Evolutionary conservation across 2,329 filamentous ascomycete genomes (phyloP).

Genomic region (Talaromyces sp.): DNA sequence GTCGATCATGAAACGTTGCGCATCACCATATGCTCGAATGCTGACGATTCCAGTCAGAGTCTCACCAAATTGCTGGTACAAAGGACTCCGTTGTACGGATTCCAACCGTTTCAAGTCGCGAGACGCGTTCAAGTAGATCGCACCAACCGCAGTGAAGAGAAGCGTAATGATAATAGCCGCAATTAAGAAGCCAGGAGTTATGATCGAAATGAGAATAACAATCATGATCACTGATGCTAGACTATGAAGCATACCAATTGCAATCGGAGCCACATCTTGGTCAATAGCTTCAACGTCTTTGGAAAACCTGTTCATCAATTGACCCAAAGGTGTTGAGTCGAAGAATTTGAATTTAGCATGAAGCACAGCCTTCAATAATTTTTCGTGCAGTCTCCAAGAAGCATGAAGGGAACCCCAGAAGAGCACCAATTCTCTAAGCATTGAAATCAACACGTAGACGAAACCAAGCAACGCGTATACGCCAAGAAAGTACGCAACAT

Average conservation of each 20-base stretch:
- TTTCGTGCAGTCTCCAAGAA: conserved; percentile 76
- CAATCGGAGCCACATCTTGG: conserved; percentile 90
- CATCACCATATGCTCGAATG: conserved; percentile 92
- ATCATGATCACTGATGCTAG: conserved; percentile 74
- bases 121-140: conserved; percentile 88
- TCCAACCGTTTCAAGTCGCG: conserved; percentile 92
- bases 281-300: conserved; percentile 95
- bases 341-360: conserved; percentile 97
- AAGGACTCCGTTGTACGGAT: conserved; percentile 85
- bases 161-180: conserved; percentile 79
- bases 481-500: conserved; percentile 77
- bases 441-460: conserved; percentile 73
- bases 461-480: conserved; percentile 79
- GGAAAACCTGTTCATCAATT: conserved; percentile 97
- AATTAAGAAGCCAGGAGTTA: conserved; percentile 87
- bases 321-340: conserved; percentile 89
- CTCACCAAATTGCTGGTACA: conserved; percentile 98
- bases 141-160: conserved; percentile 77
- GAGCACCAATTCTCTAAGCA: conserved; percentile 79
- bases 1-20: conserved; percentile 87
- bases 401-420: conserved; percentile 90
- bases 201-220: conserved; percentile 76
- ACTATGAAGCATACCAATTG: conserved; percentile 70
- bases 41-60: conserved; percentile 92
- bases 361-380: conserved; percentile 72